phyloP scores from a whole-genome alignment of 2,329 filamentous ascomycete genomes.

The Elsinoe ampelina region DNA sequence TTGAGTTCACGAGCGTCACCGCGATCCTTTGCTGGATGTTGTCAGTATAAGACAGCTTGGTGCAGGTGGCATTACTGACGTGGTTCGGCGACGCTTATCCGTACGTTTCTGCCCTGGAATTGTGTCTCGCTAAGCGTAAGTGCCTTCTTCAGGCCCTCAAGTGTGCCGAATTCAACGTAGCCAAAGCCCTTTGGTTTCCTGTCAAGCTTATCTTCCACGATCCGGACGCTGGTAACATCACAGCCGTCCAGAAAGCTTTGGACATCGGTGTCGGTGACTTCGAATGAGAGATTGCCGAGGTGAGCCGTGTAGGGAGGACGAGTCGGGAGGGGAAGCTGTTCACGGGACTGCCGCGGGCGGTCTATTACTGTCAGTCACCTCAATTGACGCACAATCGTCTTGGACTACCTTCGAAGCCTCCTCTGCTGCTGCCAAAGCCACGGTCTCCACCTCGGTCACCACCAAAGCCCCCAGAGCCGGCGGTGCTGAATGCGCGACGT shows the following conservation, averaged over 20 bases:
- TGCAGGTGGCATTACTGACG: slow-evolving; percentile 53
- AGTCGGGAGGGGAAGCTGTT: slow-evolving; percentile 75
- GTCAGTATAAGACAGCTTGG: not conserved
- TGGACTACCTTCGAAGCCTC: slow-evolving; percentile 24
- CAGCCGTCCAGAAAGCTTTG: slow-evolving; percentile 78
- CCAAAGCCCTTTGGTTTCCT: slow-evolving; percentile 95
- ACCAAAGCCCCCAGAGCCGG: slow-evolving; percentile 17
- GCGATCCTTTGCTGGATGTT: slow-evolving; percentile 67
- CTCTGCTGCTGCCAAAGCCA: slow-evolving; percentile 17
- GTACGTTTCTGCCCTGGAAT: slow-evolving; percentile 82
- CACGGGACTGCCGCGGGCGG: slow-evolving; percentile 43
- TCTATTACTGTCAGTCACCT: slow-evolving; percentile 18
- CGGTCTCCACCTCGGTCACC: slow-evolving; percentile 12
- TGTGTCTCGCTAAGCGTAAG: slow-evolving; percentile 70
- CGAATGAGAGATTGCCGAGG: slow-evolving; percentile 92
- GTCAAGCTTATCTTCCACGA: slow-evolving; percentile 93
- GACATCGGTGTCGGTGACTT: slow-evolving; percentile 75
- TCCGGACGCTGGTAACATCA: slow-evolving; percentile 79
- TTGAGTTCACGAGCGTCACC: slow-evolving; percentile 71
- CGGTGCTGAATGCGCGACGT: slow-evolving; percentile 32
- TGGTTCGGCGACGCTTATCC: slow-evolving; percentile 92
- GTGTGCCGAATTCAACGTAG: slow-evolving; percentile 83
- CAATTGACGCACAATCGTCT: not conserved
- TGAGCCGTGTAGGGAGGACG: slow-evolving; percentile 94
- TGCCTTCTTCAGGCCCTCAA: slow-evolving; percentile 87